Evolutionary conservation across 352 stramenopile species (phyloP).

Genomic region (Sclerospora graminicola): DNA sequence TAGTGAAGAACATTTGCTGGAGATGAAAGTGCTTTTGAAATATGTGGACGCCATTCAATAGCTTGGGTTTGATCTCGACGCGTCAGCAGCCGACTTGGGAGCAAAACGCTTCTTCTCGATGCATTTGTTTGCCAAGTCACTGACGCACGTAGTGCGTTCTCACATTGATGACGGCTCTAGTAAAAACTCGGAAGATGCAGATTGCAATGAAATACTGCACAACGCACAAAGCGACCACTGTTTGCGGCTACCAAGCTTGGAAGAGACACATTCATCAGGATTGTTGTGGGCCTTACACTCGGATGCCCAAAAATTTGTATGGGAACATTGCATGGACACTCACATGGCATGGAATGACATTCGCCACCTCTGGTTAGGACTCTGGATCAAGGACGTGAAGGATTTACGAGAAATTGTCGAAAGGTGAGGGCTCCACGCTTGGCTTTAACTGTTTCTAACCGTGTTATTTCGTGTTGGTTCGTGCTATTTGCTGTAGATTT

Average conservation of each 20-base stretch:
- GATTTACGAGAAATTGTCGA: constrained; percentile 60
- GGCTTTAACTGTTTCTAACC: background rate
- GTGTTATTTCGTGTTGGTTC: constrained; percentile 1
- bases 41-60: constrained; percentile 63
- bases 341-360: constrained; percentile 54
- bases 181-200: constrained; percentile 18
- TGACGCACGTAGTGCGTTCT: constrained; percentile 34
- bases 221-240: too few species aligned
- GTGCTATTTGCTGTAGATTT: constrained; percentile 41
- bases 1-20: constrained; percentile 48
- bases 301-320: constrained; percentile 65
- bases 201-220: too few species aligned
- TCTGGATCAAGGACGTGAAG: constrained; percentile 75
- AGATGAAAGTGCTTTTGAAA: constrained; percentile 60
- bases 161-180: constrained; percentile 3
- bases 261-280: constrained; percentile 56
- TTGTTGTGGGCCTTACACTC: constrained; percentile 78
- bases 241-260: constrained; percentile 16
- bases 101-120: constrained; percentile 71
- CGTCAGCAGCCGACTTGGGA: constrained; percentile 62
- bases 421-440: constrained; percentile 23
- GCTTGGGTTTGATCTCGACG: constrained; percentile 68
- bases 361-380: constrained; percentile 59
- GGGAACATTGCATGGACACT: constrained; percentile 53
- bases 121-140: constrained; percentile 46